Evolutionary conservation across 202 grass and related monocot genomes (phyloP).

Genomic region (Bolboschoenoplectus hybrid): DNA sequence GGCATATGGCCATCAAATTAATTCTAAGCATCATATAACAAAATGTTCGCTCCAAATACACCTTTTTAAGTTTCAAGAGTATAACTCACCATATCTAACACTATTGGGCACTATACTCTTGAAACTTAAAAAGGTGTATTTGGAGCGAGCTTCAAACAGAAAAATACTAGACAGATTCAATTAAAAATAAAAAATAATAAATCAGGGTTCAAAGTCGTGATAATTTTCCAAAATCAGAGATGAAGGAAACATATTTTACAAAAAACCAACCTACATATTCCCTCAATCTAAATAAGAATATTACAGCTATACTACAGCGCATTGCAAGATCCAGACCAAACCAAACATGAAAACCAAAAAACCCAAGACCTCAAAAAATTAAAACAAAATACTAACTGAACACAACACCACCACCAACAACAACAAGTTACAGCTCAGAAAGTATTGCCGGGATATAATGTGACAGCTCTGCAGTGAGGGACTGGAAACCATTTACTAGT

Average conservation of each 20-base stretch:
- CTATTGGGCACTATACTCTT: no score
- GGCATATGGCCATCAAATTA: no score
- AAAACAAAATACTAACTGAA: constrained; percentile 18
- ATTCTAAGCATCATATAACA: no score
- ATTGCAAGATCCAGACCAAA: background rate
- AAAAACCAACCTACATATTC: constrained; percentile 15
- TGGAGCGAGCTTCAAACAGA: background rate
- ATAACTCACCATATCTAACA: no score
- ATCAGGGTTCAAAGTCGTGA: background rate
- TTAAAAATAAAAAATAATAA: background rate
- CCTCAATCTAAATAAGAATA: constrained; percentile 32
- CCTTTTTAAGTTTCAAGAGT: background rate
- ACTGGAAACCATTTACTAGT: constrained; percentile 97
- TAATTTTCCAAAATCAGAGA: constrained; percentile 10
- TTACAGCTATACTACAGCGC: constrained; percentile 35
- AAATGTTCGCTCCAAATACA: no score
- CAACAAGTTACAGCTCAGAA: constrained; percentile 65
- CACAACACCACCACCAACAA: background rate
- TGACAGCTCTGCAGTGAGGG: constrained; percentile 95
- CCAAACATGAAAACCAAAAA: constrained; percentile 23
- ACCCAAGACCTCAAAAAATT: constrained; percentile 28
- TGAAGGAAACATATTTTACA: constrained; percentile 32
- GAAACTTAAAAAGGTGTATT: no score
- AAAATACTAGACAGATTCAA: background rate
- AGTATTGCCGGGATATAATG: constrained; percentile 99